Conservation (phyloP, 345 rosid species). For the Toxicodendron radicans region DNA sequence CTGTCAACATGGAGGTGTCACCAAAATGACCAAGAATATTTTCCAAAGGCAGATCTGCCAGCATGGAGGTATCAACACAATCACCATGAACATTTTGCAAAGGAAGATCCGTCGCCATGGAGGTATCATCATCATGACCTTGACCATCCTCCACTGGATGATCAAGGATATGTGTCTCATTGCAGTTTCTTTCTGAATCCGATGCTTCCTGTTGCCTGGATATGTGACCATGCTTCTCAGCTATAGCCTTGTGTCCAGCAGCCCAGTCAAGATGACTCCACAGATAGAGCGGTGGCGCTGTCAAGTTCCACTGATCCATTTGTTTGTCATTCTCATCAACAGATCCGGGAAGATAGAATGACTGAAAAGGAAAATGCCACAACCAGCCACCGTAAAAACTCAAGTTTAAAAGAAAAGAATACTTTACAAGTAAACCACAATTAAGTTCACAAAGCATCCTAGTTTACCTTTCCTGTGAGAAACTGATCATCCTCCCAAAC, state of each 20-base stretch:
- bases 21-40: conserved; percentile 10
- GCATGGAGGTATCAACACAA: conserved; percentile 19
- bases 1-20: conserved; percentile 21
- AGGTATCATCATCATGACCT: conserved; percentile 13
- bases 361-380: conserved; percentile 43
- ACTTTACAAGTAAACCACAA: background rate
- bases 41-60: conserved; percentile 22
- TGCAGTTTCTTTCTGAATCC: conserved; percentile 13
- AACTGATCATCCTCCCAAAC: conserved; percentile 70
- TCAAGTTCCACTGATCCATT: conserved; percentile 72
- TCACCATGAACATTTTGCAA: conserved; percentile 18
- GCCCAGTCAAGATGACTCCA: conserved; percentile 83
- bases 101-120: conserved; percentile 20
- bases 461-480: conserved; percentile 76
- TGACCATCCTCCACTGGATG: conserved; percentile 23
- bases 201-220: conserved; percentile 23
- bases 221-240: conserved; percentile 57
- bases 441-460: background rate
- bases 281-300: conserved; percentile 73
- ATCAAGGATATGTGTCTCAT: conserved; percentile 25
- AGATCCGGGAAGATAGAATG: conserved; percentile 93
- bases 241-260: conserved; percentile 54
- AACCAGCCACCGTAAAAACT: conserved; percentile 15
- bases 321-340: conserved; percentile 64
- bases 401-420: background rate